phyloP scores from a whole-genome alignment of 768 basidiomycete species.

The Sporobolomyces phaffii region DNA sequence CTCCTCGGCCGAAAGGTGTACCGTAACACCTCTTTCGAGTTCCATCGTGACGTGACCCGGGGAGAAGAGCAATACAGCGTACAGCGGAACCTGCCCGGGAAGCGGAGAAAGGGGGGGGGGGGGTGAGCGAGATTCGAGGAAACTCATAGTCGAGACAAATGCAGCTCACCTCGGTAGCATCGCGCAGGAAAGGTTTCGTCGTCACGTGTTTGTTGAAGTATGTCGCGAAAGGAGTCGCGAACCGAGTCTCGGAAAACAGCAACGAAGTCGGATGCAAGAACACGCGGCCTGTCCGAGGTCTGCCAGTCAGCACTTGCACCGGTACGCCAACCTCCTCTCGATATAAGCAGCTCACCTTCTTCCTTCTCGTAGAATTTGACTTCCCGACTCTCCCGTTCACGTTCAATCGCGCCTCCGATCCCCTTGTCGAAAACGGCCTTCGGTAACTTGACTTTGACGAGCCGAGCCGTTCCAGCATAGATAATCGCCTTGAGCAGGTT shows the following conservation, averaged over 20 bases:
- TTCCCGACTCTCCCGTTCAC: slow-evolving; percentile 76
- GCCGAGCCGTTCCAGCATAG: slow-evolving; percentile 74
- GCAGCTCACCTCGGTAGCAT: slow-evolving; percentile 69
- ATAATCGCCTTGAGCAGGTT: slow-evolving; percentile 79
- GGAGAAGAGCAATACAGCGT: slow-evolving; percentile 75
- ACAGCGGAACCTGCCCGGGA: slow-evolving; percentile 84
- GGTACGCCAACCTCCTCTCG: too few species aligned
- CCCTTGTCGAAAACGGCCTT: slow-evolving; percentile 75
- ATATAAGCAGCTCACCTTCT: slow-evolving; percentile 49
- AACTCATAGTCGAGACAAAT: neutral
- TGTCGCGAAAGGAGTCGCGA: slow-evolving; percentile 71
- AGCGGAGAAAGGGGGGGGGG: too few species aligned
- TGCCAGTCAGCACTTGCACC: neutral
- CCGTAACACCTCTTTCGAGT: slow-evolving; percentile 71
- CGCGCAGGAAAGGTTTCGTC: slow-evolving; percentile 74
- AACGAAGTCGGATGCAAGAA: slow-evolving; percentile 79
- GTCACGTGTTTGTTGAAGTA: slow-evolving; percentile 80
- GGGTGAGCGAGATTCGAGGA: neutral
- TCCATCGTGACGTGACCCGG: slow-evolving; percentile 65
- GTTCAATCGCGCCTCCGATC: slow-evolving; percentile 72
- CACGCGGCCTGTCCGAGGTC: slow-evolving; percentile 50
- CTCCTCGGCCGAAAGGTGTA: slow-evolving; percentile 51
- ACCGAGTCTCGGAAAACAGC: slow-evolving; percentile 64
- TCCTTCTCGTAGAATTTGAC: slow-evolving; percentile 70
- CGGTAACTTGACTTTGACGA: slow-evolving; percentile 70